These are phyloP conservation scores for Asterophora lycoperdoides DNA, from an alignment of 768 basidiomycete genomes.

Conservation along the genomic window DNA sequence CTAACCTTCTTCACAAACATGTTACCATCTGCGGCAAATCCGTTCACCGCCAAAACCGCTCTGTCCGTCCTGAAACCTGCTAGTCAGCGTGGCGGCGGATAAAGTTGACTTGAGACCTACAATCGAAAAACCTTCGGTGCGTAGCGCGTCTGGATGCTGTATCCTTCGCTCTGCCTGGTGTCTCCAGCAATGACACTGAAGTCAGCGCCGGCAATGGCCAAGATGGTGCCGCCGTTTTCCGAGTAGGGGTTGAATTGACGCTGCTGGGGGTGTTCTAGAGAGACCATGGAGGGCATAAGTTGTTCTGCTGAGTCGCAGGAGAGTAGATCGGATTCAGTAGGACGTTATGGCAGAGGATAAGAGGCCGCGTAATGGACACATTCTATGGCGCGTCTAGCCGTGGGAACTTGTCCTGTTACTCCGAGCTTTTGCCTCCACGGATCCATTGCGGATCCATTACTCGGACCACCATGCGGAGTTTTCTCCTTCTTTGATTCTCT, in stretches of 20 bases:
- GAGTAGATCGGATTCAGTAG: slow-evolving; percentile 19
- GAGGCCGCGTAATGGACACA: slow-evolving; percentile 42
- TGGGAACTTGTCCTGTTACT: slow-evolving; percentile 32
- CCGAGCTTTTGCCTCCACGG: slow-evolving; percentile 36
- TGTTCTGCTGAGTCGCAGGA: slow-evolving; percentile 11
- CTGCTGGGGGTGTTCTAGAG: slow-evolving; percentile 41
- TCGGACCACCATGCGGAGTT: slow-evolving; percentile 13
- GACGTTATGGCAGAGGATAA: slow-evolving; percentile 27
- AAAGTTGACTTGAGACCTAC: slow-evolving; percentile 42
- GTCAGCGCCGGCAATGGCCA: slow-evolving; percentile 90
- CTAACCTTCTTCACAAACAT: slow-evolving; percentile 96
- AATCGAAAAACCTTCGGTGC: slow-evolving; percentile 93
- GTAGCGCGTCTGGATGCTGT: slow-evolving; percentile 95
- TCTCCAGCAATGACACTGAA: slow-evolving; percentile 96
- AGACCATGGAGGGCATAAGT: slow-evolving; percentile 36
- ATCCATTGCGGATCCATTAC: slow-evolving; percentile 4
- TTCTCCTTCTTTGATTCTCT: slow-evolving; percentile 11
- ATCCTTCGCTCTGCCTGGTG: slow-evolving; percentile 96
- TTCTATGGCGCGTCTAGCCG: slow-evolving; percentile 35
- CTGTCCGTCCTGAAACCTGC: slow-evolving; percentile 70
- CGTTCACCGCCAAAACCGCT: slow-evolving; percentile 92
- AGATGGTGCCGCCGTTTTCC: slow-evolving; percentile 93
- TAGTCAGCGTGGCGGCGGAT: background rate
- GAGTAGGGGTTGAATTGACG: slow-evolving; percentile 84
- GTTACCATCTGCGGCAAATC: slow-evolving; percentile 96